phyloP scores from a whole-genome alignment of 208 protist species.

The Tritrichomonas foetus region DNA sequence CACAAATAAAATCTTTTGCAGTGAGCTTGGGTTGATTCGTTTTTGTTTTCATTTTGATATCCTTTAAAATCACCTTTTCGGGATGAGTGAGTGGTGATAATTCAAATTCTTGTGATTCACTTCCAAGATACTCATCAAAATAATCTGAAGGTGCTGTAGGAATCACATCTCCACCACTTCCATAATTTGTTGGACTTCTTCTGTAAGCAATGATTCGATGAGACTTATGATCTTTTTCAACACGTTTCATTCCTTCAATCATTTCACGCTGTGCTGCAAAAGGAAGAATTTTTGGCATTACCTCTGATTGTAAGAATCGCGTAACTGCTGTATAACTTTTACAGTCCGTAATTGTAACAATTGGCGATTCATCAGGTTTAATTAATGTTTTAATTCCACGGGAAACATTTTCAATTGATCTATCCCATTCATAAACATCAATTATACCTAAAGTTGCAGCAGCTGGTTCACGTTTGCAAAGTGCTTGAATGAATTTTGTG shows the following conservation, averaged over 20 bases:
- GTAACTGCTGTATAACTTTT: not conserved
- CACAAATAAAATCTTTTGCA: too few relatives aligned
- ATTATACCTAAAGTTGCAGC: not conserved
- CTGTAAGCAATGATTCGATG: too few relatives aligned
- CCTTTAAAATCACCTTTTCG: too few relatives aligned
- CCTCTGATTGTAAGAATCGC: not conserved
- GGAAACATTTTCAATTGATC: not conserved
- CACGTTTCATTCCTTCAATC: not conserved
- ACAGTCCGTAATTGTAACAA: slow-evolving; percentile 20
- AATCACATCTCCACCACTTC: too few relatives aligned
- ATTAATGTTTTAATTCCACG: not conserved
- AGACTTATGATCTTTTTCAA: too few relatives aligned
- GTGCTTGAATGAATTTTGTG: not conserved
- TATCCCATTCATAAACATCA: not conserved
- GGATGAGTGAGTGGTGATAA: too few relatives aligned
- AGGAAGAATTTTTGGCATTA: not conserved
- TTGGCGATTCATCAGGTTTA: not conserved
- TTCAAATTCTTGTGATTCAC: too few relatives aligned
- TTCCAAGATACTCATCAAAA: too few relatives aligned
- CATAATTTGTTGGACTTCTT: too few relatives aligned
- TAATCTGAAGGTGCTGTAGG: too few relatives aligned
- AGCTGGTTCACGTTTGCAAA: not conserved
- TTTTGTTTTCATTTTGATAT: too few relatives aligned
- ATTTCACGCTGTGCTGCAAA: slow-evolving; percentile 9
- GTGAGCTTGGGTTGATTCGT: too few relatives aligned